These are phyloP conservation scores for Immersiporthe knoxdaviesiana DNA, from an alignment of 2,329 filamentous ascomycete species.

Conservation along the genomic window DNA sequence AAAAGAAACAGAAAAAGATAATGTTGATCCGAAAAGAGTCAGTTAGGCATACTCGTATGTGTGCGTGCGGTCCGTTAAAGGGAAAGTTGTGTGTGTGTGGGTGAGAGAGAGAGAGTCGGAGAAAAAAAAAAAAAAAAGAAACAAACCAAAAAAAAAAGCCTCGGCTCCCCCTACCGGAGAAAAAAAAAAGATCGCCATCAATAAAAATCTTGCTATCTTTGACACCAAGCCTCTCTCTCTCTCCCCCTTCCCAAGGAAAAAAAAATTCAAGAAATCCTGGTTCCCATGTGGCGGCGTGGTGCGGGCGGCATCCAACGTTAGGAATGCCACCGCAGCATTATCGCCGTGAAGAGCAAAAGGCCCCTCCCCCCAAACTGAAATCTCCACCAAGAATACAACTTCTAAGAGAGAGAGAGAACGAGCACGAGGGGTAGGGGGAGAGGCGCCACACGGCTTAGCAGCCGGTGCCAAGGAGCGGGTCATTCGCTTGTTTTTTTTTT, in stretches of 20 bases:
- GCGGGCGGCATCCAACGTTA: neutral
- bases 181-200: neutral
- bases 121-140: neutral
- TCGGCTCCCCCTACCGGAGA: too few species aligned
- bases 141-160: neutral
- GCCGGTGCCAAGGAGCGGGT: slow-evolving; percentile 6
- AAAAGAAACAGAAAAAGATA: neutral
- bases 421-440: too few species aligned
- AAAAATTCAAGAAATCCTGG: neutral
- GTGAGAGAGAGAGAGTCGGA: too few species aligned
- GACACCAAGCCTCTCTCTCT: neutral
- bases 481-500: neutral
- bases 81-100: neutral
- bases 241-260: too few species aligned
- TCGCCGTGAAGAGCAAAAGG: neutral
- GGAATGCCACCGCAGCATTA: neutral
- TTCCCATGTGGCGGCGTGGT: neutral
- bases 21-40: neutral
- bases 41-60: neutral
- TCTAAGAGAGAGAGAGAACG: neutral
- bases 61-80: neutral
- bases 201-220: neutral
- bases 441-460: neutral
- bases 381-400: neutral
- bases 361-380: too few species aligned